phyloP scores from a whole-genome alignment of 1,284 basidiomycete genomes.

The Chiua sp. region DNA sequence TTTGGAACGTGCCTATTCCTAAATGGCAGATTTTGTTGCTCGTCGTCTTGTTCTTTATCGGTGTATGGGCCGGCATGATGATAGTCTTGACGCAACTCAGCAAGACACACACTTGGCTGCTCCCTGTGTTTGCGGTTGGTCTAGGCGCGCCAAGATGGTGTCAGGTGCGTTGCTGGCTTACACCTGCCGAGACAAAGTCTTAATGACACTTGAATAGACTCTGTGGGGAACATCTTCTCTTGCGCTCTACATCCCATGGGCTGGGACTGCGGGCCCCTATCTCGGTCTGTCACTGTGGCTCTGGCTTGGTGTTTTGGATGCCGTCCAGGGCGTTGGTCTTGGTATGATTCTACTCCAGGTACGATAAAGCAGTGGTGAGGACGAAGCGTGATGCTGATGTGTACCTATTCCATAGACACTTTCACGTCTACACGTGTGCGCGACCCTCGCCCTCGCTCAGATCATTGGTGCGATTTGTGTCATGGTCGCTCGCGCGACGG shows the following conservation, averaged over 20 bases:
- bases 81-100: slow-evolving; percentile 82
- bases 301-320: slow-evolving; percentile 93
- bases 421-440: slow-evolving; percentile 91
- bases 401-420: slow-evolving; percentile 58
- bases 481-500: slow-evolving; percentile 87
- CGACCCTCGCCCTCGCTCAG: slow-evolving; percentile 88
- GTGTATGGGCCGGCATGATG: slow-evolving; percentile 81
- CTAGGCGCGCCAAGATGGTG: slow-evolving; percentile 93
- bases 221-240: slow-evolving; percentile 89
- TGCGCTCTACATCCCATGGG: slow-evolving; percentile 92
- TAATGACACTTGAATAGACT: slow-evolving; percentile 54
- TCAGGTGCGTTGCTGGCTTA: slow-evolving; percentile 55
- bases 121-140: slow-evolving; percentile 93
- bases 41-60: slow-evolving; percentile 83
- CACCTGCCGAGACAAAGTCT: not conserved
- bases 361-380: slow-evolving; percentile 12
- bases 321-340: slow-evolving; percentile 90
- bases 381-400: slow-evolving; percentile 7
- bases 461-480: slow-evolving; percentile 83
- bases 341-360: slow-evolving; percentile 94
- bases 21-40: slow-evolving; percentile 85
- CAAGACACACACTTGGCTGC: slow-evolving; percentile 92
- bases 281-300: slow-evolving; percentile 89
- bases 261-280: slow-evolving; percentile 82
- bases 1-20: slow-evolving; percentile 85